Conservation (phyloP, 805 yeast genomes). For the Saturnispora silvae region DNA sequence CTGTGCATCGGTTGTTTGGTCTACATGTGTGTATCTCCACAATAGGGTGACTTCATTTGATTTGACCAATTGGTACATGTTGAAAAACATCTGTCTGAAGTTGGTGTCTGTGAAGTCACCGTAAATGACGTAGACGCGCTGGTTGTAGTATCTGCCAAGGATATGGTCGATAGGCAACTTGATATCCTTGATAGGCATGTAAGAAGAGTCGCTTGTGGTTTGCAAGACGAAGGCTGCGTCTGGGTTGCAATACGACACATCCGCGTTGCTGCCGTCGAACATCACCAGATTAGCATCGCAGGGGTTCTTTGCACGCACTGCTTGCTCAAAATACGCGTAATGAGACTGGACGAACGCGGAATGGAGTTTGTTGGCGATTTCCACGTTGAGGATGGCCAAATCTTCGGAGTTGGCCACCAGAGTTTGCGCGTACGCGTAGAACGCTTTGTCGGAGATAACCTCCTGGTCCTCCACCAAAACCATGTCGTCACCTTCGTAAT, state of each 20-base stretch:
- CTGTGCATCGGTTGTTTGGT: slow-evolving; percentile 4
- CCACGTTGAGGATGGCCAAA: slow-evolving; percentile 28
- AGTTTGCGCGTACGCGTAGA: slow-evolving; percentile 16
- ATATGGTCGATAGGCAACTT: slow-evolving; percentile 49
- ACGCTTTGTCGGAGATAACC: slow-evolving; percentile 18
- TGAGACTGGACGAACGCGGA: slow-evolving; percentile 62
- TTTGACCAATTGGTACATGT: slow-evolving; percentile 47
- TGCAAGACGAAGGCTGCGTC: slow-evolving; percentile 75
- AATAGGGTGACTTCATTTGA: slow-evolving; percentile 59
- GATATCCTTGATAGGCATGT: slow-evolving; percentile 10
- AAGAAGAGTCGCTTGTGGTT: slow-evolving; percentile 29
- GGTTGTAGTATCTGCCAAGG: slow-evolving; percentile 38
- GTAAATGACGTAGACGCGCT: slow-evolving; percentile 40
- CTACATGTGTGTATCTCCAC: slow-evolving; percentile 55
- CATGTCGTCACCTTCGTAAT: slow-evolving; percentile 13
- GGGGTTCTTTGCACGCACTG: slow-evolving; percentile 22
- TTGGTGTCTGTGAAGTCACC: slow-evolving; percentile 46
- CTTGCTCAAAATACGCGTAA: slow-evolving; percentile 37
- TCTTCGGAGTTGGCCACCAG: slow-evolving; percentile 11
- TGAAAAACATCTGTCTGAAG: slow-evolving; percentile 47
- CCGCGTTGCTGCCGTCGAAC: slow-evolving; percentile 31
- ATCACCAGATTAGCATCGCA: slow-evolving; percentile 14
- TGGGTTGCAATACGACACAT: slow-evolving; percentile 44
- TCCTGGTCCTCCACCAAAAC: slow-evolving; percentile 13
- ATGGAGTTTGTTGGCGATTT: slow-evolving; percentile 35